Evolutionary conservation across 2,329 filamentous ascomycete species (phyloP), one percentile per base, ranked within the genome.

Genomic region (Fusarium irregulare): DNA sequence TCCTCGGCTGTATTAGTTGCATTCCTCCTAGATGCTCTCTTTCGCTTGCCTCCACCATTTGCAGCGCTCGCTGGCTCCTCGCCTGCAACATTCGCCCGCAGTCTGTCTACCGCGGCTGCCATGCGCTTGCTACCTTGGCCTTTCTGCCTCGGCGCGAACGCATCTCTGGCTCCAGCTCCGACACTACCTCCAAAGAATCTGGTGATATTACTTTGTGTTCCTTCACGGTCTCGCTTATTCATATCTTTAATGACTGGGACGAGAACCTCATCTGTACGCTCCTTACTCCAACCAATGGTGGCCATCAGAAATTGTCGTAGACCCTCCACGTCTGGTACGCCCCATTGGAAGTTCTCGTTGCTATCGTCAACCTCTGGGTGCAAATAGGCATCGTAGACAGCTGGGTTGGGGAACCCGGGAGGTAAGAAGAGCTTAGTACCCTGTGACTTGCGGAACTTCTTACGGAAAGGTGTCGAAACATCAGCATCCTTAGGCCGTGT

Each of bases 191-290:
- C 88, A 78, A 98, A 98, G 79, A 91, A 99, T 25, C 90, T 86
- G n/a, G 96, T 99, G 71, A 99, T 97, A 73, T 99, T 99, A 62
- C 90, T 91, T 83, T 99, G 96, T 20, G 95, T 98, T 9, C 96
- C 96, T 81, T 98, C 96, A 28, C 89, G 86, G 70, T 93, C 92
- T 41, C 96, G 87, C 6, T 89, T 88, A 78, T 98, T 98, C 92
- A 99, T 97, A 76, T 99, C 96, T 60, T 91, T 87, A 68, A 99
- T 96, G 2, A 99, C 97, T 0, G 96, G 96, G 2, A 99, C 93
- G 3, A 99, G 87, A 4, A 99, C 92, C 79, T 99, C 96, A 76
- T 99, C 96, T 0, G 95, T 98, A 10, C 94, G 86, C 79, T 98
- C 95, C 78, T 92, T 91, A 57, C 86, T 90, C 96, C 96, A 99